Evolutionary conservation across 805 yeast species (phyloP).

Genomic region (Saccharomycopsis fermentans): DNA sequence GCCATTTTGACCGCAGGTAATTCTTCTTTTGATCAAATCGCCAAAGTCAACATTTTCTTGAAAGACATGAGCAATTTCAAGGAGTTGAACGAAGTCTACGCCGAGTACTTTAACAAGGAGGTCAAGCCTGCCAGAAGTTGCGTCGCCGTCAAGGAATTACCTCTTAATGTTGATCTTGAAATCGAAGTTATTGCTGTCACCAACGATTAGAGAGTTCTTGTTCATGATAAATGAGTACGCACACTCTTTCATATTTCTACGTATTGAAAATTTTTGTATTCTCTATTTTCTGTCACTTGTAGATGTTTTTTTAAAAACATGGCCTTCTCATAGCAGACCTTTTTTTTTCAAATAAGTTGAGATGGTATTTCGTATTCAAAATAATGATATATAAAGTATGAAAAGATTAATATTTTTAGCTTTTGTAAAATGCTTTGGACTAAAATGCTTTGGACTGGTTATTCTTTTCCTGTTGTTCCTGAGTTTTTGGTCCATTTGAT

Average conservation of each 20-base stretch:
- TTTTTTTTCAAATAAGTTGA: too few relatives aligned
- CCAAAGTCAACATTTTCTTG: constrained; percentile 80
- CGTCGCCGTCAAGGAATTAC: constrained; percentile 88
- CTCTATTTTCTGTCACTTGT: too few relatives aligned
- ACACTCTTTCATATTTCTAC: not conserved
- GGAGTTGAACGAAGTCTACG: constrained; percentile 78
- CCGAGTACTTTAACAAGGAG: constrained; percentile 60
- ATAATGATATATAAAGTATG: too few relatives aligned
- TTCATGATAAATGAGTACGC: too few relatives aligned
- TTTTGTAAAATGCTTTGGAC: too few relatives aligned
- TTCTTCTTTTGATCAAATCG: constrained; percentile 72
- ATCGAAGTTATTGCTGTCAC: constrained; percentile 80
- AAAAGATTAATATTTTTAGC: too few relatives aligned
- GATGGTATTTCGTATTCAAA: too few relatives aligned
- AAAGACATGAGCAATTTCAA: constrained; percentile 84
- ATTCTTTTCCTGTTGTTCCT: too few relatives aligned
- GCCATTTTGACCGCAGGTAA: constrained; percentile 77
- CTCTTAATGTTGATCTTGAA: constrained; percentile 80
- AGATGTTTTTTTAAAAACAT: too few relatives aligned
- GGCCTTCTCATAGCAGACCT: too few relatives aligned
- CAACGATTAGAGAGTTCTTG: not conserved
- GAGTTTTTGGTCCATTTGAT: too few relatives aligned
- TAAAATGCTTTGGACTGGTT: too few relatives aligned
- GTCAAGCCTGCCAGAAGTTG: constrained; percentile 92
- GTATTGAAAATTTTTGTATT: not conserved